Evolutionary conservation across 2,329 filamentous ascomycete species (phyloP), one percentile per base, ranked within the genome.

Genomic region (Neofusicoccum umdonicola): DNA sequence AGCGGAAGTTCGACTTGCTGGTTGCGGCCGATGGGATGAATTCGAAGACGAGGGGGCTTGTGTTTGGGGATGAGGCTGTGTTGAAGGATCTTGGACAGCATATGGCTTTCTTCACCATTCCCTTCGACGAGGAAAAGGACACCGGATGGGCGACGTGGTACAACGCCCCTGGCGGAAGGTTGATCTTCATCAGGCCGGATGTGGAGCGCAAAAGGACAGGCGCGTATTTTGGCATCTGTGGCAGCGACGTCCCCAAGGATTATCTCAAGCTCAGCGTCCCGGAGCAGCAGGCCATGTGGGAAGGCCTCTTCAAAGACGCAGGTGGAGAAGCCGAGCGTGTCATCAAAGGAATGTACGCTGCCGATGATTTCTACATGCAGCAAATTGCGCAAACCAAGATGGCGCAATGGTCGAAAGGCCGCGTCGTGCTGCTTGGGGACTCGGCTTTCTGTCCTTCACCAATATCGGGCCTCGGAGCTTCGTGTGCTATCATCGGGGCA

Each of bases 321-420:
- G 79, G 79, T 1, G 81, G 78, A 73, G 67, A 79, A 64, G 68
- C 69, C 0, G 71, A 76, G 2, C 72, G 77, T 0, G 70, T 79
- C 2, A 54, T 82, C 0, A 66, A 73, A 7, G 79, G 69, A 1
- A 79, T 83, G 78, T 69, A 74, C 34, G 70, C 69, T 0, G 69
- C 76, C 0, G 68, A 78, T 0, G 77, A 83, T 63, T 83, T 81
- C 67, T 83, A 83, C 69, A 78, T 77, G 65, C 75, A 80, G 35
- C 74, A 78, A 17, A 69, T 78, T n/a, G 76, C 72, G 5, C 76
- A 79, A 52, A 73, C 80, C 50, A 76, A 74, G 51, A 72, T 80
- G 67, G 66, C 73, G 2, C 60, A 67, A 2, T 79, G 76, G 74
- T 71, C 70, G 0, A 69, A 72, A 17, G 75, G 76, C 7, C 71